A percentile compares a stretch with the other conserved stretches of the same genome.
phyloP scores from a whole-genome alignment of 805 yeast genomes.

The Barnettozyma sp. region DNA sequence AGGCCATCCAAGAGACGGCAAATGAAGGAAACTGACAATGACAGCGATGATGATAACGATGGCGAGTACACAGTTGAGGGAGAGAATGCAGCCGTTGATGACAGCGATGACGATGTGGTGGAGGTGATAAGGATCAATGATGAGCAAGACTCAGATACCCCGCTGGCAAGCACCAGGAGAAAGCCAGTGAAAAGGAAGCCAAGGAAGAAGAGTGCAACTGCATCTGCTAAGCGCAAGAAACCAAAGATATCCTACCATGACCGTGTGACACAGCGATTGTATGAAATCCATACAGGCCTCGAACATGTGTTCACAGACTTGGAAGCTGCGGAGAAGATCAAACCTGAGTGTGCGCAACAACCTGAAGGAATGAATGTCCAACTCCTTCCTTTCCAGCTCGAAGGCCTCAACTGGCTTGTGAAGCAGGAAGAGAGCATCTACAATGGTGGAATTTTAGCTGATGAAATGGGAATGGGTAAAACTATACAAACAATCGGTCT shows the following conservation, averaged over 20 bases:
- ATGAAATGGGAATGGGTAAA: constrained; percentile 99
- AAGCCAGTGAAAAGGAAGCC: constrained; percentile 18
- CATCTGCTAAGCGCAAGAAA: constrained; percentile 25
- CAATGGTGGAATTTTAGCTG: constrained; percentile 90
- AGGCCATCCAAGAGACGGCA: constrained; percentile 24
- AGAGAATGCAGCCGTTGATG: constrained; percentile 23
- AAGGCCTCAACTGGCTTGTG: constrained; percentile 85
- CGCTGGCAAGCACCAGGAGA: constrained; percentile 22
- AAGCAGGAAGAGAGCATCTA: constrained; percentile 75
- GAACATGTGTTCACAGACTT: constrained; percentile 64
- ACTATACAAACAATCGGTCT: constrained; percentile 93
- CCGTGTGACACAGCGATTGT: constrained; percentile 60
- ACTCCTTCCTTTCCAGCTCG: constrained; percentile 84
- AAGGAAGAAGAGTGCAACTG: constrained; percentile 14
- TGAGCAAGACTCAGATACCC: constrained; percentile 21
- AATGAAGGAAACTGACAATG: constrained; percentile 25
- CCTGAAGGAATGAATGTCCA: constrained; percentile 72
- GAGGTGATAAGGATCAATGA: constrained; percentile 2
- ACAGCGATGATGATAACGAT: constrained; percentile 29
- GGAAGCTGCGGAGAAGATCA: constrained; percentile 37
- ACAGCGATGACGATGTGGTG: constrained; percentile 13
- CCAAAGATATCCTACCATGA: constrained; percentile 64
- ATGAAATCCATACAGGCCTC: constrained; percentile 73
- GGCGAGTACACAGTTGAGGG: constrained; percentile 24
- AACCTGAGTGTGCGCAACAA: constrained; percentile 55